These are phyloP conservation scores for Atractiella rhizophila DNA, from an alignment of 768 basidiomycete species.

Conservation along the genomic window DNA sequence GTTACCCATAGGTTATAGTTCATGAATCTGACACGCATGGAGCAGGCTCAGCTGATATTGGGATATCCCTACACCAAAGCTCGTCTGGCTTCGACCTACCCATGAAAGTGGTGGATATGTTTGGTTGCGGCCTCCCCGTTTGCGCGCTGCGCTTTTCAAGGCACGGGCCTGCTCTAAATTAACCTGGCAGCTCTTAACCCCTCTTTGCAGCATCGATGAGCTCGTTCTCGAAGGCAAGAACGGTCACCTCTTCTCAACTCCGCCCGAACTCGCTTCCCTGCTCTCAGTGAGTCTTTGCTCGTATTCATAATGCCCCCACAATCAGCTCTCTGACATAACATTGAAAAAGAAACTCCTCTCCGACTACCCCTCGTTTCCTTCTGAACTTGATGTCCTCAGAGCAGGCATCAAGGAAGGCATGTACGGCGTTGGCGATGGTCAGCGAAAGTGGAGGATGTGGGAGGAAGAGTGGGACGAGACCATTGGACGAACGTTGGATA, in stretches of 20 bases:
- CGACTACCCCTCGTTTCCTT: conserved; percentile 28
- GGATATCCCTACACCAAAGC: conserved; percentile 70
- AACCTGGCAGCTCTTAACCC: background rate
- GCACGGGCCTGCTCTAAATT: conserved; percentile 25
- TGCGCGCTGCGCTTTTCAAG: conserved; percentile 67
- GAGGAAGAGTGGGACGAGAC: conserved; percentile 55
- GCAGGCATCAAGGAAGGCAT: background rate
- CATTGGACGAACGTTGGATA: no score
- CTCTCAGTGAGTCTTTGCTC: conserved; percentile 35
- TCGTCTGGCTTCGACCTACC: conserved; percentile 77
- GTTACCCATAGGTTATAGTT: background rate
- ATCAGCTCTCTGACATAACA: background rate
- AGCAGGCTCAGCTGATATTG: conserved; percentile 67
- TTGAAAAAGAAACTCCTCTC: conserved; percentile 29
- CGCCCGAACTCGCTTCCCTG: conserved; percentile 42
- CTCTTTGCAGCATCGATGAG: conserved; percentile 40
- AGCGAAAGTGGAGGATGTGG: conserved; percentile 65
- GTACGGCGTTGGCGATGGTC: conserved; percentile 28
- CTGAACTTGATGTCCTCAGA: background rate
- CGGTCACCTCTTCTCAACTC: conserved; percentile 48
- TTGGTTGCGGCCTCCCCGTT: conserved; percentile 83
- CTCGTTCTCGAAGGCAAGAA: conserved; percentile 64
- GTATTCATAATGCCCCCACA: no score
- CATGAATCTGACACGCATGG: no score
- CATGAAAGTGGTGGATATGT: conserved; percentile 99